Evolutionary conservation across 2,329 filamentous ascomycete genomes (phyloP).

Genomic region (Moelleriella libera): DNA sequence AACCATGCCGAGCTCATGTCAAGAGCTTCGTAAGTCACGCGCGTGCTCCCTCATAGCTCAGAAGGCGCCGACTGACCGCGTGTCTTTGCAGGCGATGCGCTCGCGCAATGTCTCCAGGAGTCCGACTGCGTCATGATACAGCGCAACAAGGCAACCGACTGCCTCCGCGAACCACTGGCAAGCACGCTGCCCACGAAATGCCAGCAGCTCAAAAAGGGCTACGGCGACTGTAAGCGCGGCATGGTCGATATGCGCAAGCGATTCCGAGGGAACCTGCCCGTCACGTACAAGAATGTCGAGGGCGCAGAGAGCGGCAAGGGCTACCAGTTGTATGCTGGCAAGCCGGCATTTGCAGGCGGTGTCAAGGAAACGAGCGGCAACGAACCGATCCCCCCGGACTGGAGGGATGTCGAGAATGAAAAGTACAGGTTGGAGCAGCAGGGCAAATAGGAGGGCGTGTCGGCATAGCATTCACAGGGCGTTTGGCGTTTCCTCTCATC

Average conservation of each 20-base stretch:
- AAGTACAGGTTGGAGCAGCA: conserved; percentile 27
- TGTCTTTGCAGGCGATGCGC: conserved; percentile 55
- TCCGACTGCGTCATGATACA: conserved; percentile 94
- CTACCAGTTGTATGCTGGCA: conserved; percentile 68
- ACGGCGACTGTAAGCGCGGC: conserved; percentile 89
- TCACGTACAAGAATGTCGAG: conserved; percentile 48
- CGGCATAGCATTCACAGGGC: too few relatives aligned
- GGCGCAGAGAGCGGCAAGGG: conserved; percentile 37
- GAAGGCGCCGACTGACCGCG: background rate
- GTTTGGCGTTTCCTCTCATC: too few relatives aligned
- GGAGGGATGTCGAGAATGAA: conserved; percentile 52
- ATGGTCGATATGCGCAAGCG: conserved; percentile 98
- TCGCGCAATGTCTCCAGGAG: conserved; percentile 89
- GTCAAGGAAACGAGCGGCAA: conserved; percentile 54
- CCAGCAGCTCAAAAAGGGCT: conserved; percentile 84
- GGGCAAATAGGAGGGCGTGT: background rate
- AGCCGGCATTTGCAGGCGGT: conserved; percentile 51
- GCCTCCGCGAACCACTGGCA: conserved; percentile 68
- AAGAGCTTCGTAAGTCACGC: conserved; percentile 70
- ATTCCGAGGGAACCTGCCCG: conserved; percentile 85
- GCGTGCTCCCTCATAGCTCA: background rate
- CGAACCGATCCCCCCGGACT: conserved; percentile 45
- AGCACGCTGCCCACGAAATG: conserved; percentile 76
- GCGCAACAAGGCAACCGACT: conserved; percentile 75
- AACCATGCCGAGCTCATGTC: conserved; percentile 86